These are phyloP conservation scores for Penicillium brasilianum DNA, from an alignment of 2,329 filamentous ascomycete species.

Conservation along the genomic window DNA sequence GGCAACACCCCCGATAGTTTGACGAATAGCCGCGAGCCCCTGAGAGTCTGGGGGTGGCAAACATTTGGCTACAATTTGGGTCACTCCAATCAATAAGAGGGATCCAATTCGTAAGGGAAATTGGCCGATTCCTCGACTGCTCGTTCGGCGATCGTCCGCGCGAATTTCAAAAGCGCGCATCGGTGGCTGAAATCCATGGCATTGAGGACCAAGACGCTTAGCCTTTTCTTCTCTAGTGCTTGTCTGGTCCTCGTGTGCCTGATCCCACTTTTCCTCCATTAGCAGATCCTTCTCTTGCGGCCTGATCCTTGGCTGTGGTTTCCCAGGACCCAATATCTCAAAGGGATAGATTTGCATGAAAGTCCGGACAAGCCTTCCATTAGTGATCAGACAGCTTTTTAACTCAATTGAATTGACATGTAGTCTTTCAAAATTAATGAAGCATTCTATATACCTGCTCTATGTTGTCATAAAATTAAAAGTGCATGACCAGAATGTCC, in stretches of 20 bases:
- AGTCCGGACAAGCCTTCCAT: too few species aligned
- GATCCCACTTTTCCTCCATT: background rate
- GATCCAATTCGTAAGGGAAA: background rate
- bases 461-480: too few species aligned
- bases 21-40: background rate
- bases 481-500: too few species aligned
- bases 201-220: background rate
- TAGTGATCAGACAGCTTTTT: too few species aligned
- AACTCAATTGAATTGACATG: too few species aligned
- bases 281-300: background rate
- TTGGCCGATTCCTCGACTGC: background rate
- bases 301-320: background rate
- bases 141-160: background rate
- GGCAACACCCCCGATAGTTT: background rate
- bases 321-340: too few species aligned
- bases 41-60: background rate
- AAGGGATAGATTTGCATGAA: too few species aligned
- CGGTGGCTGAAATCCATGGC: background rate
- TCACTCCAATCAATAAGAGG: background rate
- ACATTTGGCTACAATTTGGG: background rate
- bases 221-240: background rate
- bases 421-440: too few species aligned
- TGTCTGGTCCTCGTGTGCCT: background rate
- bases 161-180: background rate
- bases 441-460: too few species aligned